Conservation (phyloP, 2,329 filamentous ascomycete genomes). For the Ascocoryne sarcoides region DNA sequence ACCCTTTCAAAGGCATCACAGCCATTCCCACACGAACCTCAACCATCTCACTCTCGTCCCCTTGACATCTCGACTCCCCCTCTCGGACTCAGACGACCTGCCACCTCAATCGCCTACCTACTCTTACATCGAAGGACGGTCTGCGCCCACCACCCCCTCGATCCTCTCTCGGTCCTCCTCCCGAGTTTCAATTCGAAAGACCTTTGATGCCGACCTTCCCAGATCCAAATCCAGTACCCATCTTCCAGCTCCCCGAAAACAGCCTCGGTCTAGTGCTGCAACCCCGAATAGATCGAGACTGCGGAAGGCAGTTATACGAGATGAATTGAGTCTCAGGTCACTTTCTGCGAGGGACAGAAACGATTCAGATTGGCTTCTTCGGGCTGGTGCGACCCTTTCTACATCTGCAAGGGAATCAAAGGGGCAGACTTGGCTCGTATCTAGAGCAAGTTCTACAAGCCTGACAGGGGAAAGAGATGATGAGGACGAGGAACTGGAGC, state of each 20-base stretch:
- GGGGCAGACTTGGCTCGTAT: conserved; percentile 61
- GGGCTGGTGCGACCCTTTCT: conserved; percentile 53
- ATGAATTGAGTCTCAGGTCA: conserved; percentile 22
- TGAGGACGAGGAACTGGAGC: conserved; percentile 45
- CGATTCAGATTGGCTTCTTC: conserved; percentile 57
- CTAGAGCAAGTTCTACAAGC: conserved; percentile 55
- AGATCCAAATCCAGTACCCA: conserved; percentile 59
- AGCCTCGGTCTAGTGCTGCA: conserved; percentile 21
- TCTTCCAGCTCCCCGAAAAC: conserved; percentile 29
- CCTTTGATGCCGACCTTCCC: conserved; percentile 29
- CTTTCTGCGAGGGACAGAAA: conserved; percentile 30
- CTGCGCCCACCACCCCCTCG: conserved; percentile 55
- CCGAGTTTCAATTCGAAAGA: conserved; percentile 36
- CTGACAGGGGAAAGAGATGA: conserved; percentile 43
- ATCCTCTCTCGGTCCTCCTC: conserved; percentile 51
- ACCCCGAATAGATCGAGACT: conserved; percentile 19
- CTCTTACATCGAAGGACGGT: conserved; percentile 54
- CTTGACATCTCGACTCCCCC: conserved; percentile 51
- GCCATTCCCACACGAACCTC: conserved; percentile 49
- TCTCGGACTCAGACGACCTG: conserved; percentile 42
- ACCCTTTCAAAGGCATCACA: conserved; percentile 47
- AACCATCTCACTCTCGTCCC: conserved; percentile 56
- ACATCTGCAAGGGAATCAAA: conserved; percentile 57
- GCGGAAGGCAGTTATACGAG: conserved; percentile 17
- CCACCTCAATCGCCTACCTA: conserved; percentile 31